Evolutionary conservation across 2,329 filamentous ascomycete genomes (phyloP).

Genomic region (Phaeosphaeria sp.): DNA sequence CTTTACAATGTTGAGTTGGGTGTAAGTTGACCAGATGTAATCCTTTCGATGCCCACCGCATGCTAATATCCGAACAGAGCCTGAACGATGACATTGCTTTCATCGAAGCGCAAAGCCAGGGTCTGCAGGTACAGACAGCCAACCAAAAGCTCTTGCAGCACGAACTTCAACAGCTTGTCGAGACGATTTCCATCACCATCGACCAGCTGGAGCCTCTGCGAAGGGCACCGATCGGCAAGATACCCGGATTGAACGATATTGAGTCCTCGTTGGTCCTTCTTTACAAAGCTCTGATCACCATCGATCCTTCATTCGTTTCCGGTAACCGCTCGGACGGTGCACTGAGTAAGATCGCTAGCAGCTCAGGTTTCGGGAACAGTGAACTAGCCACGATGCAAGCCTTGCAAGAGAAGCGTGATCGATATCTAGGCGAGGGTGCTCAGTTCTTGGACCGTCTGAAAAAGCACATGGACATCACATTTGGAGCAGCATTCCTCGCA

Average conservation of each 20-base stretch:
- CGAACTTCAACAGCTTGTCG: slow-evolving; percentile 86
- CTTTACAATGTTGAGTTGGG: slow-evolving; percentile 94
- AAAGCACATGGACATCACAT: slow-evolving; percentile 82
- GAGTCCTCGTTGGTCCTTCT: slow-evolving; percentile 79
- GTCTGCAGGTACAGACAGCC: slow-evolving; percentile 93
- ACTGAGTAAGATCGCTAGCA: slow-evolving; percentile 44
- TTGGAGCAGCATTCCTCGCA: slow-evolving; percentile 76
- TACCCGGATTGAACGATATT: slow-evolving; percentile 75
- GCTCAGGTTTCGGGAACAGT: slow-evolving; percentile 72
- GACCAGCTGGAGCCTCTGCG: slow-evolving; percentile 77
- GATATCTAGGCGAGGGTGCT: slow-evolving; percentile 78
- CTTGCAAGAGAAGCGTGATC: slow-evolving; percentile 91
- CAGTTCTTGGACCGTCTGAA: slow-evolving; percentile 80
- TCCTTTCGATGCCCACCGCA: slow-evolving; percentile 11
- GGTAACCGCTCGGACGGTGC: slow-evolving; percentile 53
- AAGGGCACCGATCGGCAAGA: slow-evolving; percentile 74
- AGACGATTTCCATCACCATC: slow-evolving; percentile 86
- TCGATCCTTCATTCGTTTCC: slow-evolving; percentile 79
- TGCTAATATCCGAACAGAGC: slow-evolving; percentile 64
- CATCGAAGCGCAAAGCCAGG: slow-evolving; percentile 96
- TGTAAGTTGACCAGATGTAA: slow-evolving; percentile 59
- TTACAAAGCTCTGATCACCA: slow-evolving; percentile 92
- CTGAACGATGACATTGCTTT: slow-evolving; percentile 95
- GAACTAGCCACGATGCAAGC: slow-evolving; percentile 86
- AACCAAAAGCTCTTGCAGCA: slow-evolving; percentile 94